A percentile compares a stretch with the other conserved stretches of the same genome.
Evolutionary conservation across 371 early-diverging fungal species (phyloP).

Genomic region (Smittium culicis): DNA sequence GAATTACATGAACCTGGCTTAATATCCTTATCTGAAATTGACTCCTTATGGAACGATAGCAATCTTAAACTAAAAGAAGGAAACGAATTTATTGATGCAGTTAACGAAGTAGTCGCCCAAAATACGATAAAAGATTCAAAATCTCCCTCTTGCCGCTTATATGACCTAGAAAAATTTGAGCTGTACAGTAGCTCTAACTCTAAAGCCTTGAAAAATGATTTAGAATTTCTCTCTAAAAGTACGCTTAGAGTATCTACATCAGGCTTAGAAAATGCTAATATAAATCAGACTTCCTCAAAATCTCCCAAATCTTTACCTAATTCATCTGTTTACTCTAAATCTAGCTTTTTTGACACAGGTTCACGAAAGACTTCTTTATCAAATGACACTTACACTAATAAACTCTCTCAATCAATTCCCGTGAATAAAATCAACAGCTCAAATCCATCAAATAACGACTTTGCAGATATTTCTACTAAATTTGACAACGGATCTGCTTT

Average conservation of each 20-base stretch:
- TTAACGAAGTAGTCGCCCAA: not conserved
- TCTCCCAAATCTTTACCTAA: not conserved
- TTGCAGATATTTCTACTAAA: not conserved
- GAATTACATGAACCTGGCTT: conserved; percentile 31
- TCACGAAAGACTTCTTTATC: no score
- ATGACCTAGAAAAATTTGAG: not conserved
- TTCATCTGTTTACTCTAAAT: not conserved
- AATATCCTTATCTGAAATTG: conserved; percentile 31
- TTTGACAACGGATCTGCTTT: not conserved
- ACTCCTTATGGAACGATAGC: conserved; percentile 22
- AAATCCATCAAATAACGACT: not conserved
- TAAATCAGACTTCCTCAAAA: not conserved
- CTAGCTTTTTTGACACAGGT: no score
- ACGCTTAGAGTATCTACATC: not conserved
- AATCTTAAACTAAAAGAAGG: not conserved
- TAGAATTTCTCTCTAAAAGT: not conserved
- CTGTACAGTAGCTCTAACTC: not conserved
- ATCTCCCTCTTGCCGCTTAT: not conserved
- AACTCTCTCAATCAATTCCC: no score
- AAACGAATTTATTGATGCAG: not conserved
- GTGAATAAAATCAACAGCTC: not conserved
- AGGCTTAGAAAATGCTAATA: not conserved
- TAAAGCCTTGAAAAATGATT: not conserved
- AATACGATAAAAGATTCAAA: not conserved
- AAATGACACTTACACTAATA: no score